Evolutionary conservation across 768 basidiomycete species (phyloP).

Genomic region (Lanmaoa rubissima): DNA sequence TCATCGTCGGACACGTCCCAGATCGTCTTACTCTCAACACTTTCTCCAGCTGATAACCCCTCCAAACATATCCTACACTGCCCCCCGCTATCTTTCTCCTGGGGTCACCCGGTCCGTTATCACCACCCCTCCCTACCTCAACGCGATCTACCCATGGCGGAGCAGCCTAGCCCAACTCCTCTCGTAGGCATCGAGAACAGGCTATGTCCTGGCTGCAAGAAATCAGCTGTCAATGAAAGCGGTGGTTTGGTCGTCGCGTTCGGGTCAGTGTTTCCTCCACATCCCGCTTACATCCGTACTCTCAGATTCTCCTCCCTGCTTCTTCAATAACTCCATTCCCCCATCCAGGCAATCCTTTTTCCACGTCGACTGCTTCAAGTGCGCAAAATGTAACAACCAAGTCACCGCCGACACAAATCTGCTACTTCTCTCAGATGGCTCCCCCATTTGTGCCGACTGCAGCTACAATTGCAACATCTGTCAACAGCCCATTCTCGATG

Average conservation of each 20-base stretch:
- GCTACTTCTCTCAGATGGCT: conserved; percentile 94
- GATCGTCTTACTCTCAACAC: too few relatives aligned
- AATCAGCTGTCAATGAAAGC: conserved; percentile 73
- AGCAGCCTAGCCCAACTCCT: background rate
- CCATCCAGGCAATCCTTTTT: conserved; percentile 81
- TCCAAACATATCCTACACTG: background rate
- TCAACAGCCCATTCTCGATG: conserved; percentile 91
- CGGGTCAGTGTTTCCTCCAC: conserved; percentile 61
- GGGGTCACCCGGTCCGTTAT: background rate
- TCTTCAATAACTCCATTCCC: conserved; percentile 8
- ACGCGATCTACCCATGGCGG: conserved; percentile 15
- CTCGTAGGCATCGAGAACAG: conserved; percentile 47
- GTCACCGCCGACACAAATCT: conserved; percentile 97
- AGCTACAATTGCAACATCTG: conserved; percentile 97
- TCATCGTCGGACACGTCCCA: too few relatives aligned
- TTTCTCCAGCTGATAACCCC: too few relatives aligned
- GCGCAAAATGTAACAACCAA: conserved; percentile 90
- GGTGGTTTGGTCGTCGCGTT: conserved; percentile 93
- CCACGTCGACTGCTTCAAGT: conserved; percentile 94
- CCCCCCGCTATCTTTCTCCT: background rate
- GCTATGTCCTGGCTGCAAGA: conserved; percentile 79
- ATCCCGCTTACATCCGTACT: background rate
- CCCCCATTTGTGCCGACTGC: conserved; percentile 93
- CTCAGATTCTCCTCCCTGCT: background rate
- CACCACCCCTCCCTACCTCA: background rate